A percentile compares a stretch with the other conserved stretches of the same genome.
These are phyloP conservation scores for Rhododendron williamsianum DNA, from an alignment of 148 eudicot species.

Conservation along the genomic window DNA sequence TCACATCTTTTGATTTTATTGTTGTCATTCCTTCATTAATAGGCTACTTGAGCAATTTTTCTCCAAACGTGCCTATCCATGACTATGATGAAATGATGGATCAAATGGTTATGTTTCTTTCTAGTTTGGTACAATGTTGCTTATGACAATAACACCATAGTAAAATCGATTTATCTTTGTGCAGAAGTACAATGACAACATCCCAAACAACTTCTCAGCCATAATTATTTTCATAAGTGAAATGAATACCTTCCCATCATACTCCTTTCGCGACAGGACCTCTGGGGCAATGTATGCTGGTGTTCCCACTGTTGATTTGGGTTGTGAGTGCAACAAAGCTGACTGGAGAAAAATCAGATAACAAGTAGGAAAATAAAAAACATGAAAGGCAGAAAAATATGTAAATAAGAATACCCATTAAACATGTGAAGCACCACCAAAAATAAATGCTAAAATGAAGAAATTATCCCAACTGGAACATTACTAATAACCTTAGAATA, in stretches of 20 bases:
- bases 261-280: conserved; percentile 80
- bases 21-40: background rate
- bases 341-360: conserved; percentile 35
- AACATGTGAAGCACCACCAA: background rate
- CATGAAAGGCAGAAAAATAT: background rate
- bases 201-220: background rate
- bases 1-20: background rate
- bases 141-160: background rate
- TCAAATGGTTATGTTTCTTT: background rate
- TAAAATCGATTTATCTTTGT: background rate
- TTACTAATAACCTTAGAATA: conserved; percentile 65
- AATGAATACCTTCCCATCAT: conserved; percentile 73
- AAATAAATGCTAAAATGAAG: background rate
- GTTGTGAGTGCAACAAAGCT: conserved; percentile 80
- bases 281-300: conserved; percentile 97
- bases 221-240: background rate
- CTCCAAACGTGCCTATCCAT: background rate
- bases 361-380: background rate
- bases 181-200: background rate
- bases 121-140: background rate
- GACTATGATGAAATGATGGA: background rate
- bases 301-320: conserved; percentile 95
- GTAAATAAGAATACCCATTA: background rate
- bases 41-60: background rate
- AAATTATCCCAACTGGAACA: background rate